A percentile compares a stretch with the other conserved stretches of the same genome.
Evolutionary conservation across 148 eudicot genomes (phyloP).

Genomic region (Vaccinium corymbosum): DNA sequence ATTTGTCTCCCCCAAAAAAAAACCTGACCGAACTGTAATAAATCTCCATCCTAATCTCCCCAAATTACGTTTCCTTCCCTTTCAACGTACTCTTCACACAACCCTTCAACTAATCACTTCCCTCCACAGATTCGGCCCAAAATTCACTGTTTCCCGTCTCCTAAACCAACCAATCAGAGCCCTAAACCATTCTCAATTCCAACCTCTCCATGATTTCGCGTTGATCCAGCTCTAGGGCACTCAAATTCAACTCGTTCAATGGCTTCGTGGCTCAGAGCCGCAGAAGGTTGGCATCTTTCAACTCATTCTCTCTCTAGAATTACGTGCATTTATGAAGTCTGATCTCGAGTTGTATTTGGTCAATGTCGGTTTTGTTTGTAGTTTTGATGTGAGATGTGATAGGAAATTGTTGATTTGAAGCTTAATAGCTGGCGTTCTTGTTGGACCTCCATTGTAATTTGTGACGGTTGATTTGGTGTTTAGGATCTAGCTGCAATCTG

Average conservation of each 20-base stretch:
- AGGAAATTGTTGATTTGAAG: not conserved
- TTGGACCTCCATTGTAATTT: not conserved
- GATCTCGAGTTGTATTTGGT: not conserved
- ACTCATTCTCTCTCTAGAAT: not conserved
- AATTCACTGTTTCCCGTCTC: not conserved
- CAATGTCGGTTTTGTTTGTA: not conserved
- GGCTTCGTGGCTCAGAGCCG: conserved; percentile 87
- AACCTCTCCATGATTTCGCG: not conserved
- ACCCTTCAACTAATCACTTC: not conserved
- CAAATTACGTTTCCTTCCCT: not conserved
- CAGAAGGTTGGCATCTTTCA: conserved; percentile 51
- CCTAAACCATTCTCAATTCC: not conserved
- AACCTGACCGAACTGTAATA: too few species aligned
- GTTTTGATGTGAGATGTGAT: conserved; percentile 1
- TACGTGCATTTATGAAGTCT: not conserved
- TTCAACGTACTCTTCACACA: not conserved
- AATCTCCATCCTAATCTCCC: not conserved
- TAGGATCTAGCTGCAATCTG: conserved; percentile 10
- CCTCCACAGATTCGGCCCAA: not conserved
- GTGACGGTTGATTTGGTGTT: conserved; percentile 1
- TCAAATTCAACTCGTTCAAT: conserved; percentile 23
- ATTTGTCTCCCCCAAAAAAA: too few species aligned
- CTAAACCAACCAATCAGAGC: not conserved
- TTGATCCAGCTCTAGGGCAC: conserved; percentile 21
- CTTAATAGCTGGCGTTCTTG: not conserved